Conservation (phyloP, 2,329 filamentous ascomycete genomes). For the Cordyceps farinosa region DNA sequence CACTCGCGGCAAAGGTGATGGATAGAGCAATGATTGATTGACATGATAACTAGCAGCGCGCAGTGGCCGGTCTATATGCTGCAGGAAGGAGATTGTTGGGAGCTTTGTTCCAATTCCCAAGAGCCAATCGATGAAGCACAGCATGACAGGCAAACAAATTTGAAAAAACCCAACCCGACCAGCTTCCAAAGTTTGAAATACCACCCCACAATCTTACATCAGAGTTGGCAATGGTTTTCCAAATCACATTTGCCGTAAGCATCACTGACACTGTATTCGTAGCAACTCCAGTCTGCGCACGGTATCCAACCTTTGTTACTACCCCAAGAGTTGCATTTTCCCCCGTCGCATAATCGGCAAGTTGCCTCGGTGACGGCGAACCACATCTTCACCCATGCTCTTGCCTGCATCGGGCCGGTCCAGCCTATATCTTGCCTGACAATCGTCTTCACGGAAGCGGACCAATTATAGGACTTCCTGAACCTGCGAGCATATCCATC, state of each 20-base stretch:
- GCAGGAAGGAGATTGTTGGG: too few relatives aligned
- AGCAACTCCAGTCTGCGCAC: not conserved
- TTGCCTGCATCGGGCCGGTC: not conserved
- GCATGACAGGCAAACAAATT: too few relatives aligned
- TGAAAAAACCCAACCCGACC: not conserved
- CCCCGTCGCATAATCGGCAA: not conserved
- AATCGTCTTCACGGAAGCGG: not conserved
- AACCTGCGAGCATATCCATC: not conserved
- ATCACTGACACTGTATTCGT: not conserved
- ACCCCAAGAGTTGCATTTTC: not conserved
- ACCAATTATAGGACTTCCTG: not conserved
- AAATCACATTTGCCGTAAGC: not conserved
- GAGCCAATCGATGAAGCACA: too few relatives aligned
- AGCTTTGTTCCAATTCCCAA: too few relatives aligned
- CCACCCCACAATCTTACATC: too few relatives aligned
- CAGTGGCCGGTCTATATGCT: too few relatives aligned
- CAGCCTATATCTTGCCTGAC: not conserved
- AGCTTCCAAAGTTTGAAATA: too few relatives aligned
- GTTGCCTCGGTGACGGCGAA: constrained; percentile 1
- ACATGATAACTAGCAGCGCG: too few relatives aligned
- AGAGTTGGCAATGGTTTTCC: not conserved
- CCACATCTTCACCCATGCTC: constrained; percentile 10
- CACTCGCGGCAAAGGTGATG: too few relatives aligned
- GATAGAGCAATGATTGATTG: too few relatives aligned
- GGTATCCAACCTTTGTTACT: not conserved